Evolutionary conservation across 1,284 basidiomycete genomes (phyloP).

Genomic region (Jaminaea rosea): DNA sequence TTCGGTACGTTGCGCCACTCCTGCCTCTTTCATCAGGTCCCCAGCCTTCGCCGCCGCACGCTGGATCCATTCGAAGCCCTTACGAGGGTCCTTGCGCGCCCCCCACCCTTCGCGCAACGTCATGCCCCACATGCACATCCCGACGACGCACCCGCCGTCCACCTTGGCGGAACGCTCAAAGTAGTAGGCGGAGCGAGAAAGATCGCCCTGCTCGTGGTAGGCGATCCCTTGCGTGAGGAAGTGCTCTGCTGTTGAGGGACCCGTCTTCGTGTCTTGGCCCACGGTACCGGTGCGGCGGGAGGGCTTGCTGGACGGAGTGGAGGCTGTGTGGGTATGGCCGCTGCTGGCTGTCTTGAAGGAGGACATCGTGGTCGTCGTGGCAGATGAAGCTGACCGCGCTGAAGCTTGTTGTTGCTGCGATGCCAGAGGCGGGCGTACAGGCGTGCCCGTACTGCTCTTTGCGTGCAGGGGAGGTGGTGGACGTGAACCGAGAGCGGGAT

Average conservation of each 20-base stretch:
- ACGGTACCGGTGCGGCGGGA: too few relatives aligned
- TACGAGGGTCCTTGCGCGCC: constrained; percentile 56
- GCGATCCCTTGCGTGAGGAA: constrained; percentile 56
- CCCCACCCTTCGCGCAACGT: constrained; percentile 84
- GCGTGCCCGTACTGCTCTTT: too few relatives aligned
- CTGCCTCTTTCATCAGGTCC: constrained; percentile 60
- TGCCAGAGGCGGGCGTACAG: too few relatives aligned
- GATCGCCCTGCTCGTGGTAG: constrained; percentile 68
- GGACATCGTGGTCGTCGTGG: too few relatives aligned
- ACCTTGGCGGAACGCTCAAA: constrained; percentile 72
- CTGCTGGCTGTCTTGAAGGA: too few relatives aligned
- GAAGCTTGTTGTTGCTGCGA: too few relatives aligned
- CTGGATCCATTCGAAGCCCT: constrained; percentile 72
- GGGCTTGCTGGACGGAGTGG: too few relatives aligned
- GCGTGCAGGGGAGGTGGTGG: too few relatives aligned
- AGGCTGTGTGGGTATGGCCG: too few relatives aligned
- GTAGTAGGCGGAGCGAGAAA: constrained; percentile 63
- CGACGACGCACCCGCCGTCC: constrained; percentile 70
- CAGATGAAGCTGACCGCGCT: too few relatives aligned
- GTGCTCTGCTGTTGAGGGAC: constrained; percentile 26
- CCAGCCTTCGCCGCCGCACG: constrained; percentile 72
- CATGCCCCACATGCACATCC: constrained; percentile 87
- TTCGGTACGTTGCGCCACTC: constrained; percentile 46
- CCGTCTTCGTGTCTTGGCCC: constrained; percentile 22
- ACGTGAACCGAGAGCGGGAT: too few relatives aligned